Percentiles rank a stretch among this genome's conserved stretches.
Evolutionary conservation across 202 grass and related monocot species (phyloP).

Genomic region (Sporobolus alterniflorus): DNA sequence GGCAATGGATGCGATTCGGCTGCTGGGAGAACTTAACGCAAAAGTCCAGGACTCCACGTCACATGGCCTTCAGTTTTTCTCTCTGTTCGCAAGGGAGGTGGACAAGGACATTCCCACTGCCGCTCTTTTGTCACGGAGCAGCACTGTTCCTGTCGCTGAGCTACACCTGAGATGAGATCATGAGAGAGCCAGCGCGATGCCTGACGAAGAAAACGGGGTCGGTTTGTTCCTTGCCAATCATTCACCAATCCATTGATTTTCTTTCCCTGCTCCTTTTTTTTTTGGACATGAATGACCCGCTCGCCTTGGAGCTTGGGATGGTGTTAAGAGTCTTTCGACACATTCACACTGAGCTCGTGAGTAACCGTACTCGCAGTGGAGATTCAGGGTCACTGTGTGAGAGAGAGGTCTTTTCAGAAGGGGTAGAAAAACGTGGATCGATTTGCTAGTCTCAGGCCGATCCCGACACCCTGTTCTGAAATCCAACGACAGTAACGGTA

Average conservation of each 20-base stretch:
- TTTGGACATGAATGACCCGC: slow-evolving; percentile 21
- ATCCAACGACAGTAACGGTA: slow-evolving; percentile 5
- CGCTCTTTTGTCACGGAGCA: slow-evolving; percentile 6
- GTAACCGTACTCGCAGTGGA: no score
- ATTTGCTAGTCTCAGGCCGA: background rate
- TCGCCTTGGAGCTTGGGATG: slow-evolving; percentile 6
- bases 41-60: slow-evolving; percentile 17
- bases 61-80: slow-evolving; percentile 8
- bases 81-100: background rate
- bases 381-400: background rate
- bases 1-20: background rate
- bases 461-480: background rate
- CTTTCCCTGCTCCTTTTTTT: no score
- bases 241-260: background rate
- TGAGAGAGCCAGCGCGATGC: background rate
- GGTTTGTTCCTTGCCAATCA: slow-evolving; percentile 21
- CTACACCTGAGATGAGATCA: background rate
- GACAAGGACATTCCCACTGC: slow-evolving; percentile 22
- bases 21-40: background rate
- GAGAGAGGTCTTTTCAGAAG: background rate
- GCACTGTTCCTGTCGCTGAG: background rate
- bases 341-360: background rate
- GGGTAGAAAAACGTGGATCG: background rate
- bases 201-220: background rate
- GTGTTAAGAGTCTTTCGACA: background rate